Conservation (phyloP, 2,329 filamentous ascomycete species). For the Claviceps arundinis region DNA sequence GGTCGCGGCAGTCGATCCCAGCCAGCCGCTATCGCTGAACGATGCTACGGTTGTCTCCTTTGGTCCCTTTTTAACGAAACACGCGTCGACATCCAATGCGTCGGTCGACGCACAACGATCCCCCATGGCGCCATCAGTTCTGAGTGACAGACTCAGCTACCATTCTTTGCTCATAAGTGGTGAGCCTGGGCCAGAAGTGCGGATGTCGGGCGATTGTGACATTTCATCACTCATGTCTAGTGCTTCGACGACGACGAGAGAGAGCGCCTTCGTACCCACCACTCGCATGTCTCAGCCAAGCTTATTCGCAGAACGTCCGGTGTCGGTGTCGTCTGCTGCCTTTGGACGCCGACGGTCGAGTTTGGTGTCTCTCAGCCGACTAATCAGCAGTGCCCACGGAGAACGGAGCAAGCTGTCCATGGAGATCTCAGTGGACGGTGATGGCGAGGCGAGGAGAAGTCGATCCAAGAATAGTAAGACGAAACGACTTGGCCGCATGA, state of each 20-base stretch:
- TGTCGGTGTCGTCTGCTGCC: slow-evolving; percentile 46
- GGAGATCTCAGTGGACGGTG: slow-evolving; percentile 45
- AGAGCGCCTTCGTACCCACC: slow-evolving; percentile 39
- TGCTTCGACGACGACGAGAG: slow-evolving; percentile 62
- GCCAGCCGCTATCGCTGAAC: slow-evolving; percentile 28
- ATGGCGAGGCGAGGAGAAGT: slow-evolving; percentile 39
- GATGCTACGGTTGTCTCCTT: slow-evolving; percentile 33
- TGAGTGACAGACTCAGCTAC: slow-evolving; percentile 57
- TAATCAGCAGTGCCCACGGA: slow-evolving; percentile 62
- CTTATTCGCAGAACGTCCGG: slow-evolving; percentile 43
- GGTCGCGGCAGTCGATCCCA: slow-evolving; percentile 36
- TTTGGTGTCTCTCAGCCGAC: slow-evolving; percentile 60
- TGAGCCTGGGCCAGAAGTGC: slow-evolving; percentile 58
- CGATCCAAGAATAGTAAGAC: slow-evolving; percentile 48
- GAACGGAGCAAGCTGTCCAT: slow-evolving; percentile 64
- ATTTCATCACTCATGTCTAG: slow-evolving; percentile 64
- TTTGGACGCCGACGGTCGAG: slow-evolving; percentile 62
- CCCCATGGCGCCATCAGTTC: slow-evolving; percentile 62
- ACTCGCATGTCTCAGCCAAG: slow-evolving; percentile 34
- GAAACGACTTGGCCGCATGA: slow-evolving; percentile 58
- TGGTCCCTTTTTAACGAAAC: slow-evolving; percentile 52
- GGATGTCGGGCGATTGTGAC: slow-evolving; percentile 55
- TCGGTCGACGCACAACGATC: slow-evolving; percentile 60
- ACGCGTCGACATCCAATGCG: slow-evolving; percentile 50
- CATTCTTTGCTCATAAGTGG: slow-evolving; percentile 60